Conservation (phyloP, 1,284 basidiomycete genomes). For the Fomitopsis palustris region DNA sequence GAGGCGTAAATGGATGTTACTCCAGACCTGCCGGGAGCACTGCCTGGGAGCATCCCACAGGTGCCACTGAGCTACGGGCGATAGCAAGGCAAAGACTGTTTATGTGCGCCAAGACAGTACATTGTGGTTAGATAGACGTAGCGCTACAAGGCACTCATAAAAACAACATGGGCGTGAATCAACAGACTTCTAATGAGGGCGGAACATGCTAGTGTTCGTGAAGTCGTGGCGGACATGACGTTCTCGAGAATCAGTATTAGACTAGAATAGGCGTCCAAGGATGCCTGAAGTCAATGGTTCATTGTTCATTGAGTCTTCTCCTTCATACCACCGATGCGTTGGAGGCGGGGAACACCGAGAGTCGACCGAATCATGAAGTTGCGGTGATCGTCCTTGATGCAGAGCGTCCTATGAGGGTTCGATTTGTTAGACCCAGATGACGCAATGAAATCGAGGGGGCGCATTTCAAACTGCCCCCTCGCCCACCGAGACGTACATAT, state of each 20-base stretch:
- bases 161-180: neutral
- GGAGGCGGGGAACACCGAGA: slow-evolving; percentile 40
- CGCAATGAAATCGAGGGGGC: slow-evolving; percentile 1
- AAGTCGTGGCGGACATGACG: neutral
- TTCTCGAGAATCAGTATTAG: neutral
- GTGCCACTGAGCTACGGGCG: too few relatives aligned
- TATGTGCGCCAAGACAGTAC: neutral
- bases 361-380: slow-evolving; percentile 41
- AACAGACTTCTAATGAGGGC: neutral
- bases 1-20: too few relatives aligned
- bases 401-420: slow-evolving; percentile 40
- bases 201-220: neutral
- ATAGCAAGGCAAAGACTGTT: too few relatives aligned
- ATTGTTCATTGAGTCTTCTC: slow-evolving; percentile 15
- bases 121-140: neutral
- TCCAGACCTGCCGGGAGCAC: too few relatives aligned
- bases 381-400: slow-evolving; percentile 53
- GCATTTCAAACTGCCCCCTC: neutral
- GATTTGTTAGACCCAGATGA: neutral
- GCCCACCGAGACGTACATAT: slow-evolving; percentile 1
- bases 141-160: neutral
- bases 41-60: too few relatives aligned
- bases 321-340: slow-evolving; percentile 17
- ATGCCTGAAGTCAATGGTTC: neutral
- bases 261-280: too few relatives aligned